Evolutionary conservation across 352 stramenopile species (phyloP), one percentile per base, ranked within the genome.

Genomic region (Globisporangium spinosum): DNA sequence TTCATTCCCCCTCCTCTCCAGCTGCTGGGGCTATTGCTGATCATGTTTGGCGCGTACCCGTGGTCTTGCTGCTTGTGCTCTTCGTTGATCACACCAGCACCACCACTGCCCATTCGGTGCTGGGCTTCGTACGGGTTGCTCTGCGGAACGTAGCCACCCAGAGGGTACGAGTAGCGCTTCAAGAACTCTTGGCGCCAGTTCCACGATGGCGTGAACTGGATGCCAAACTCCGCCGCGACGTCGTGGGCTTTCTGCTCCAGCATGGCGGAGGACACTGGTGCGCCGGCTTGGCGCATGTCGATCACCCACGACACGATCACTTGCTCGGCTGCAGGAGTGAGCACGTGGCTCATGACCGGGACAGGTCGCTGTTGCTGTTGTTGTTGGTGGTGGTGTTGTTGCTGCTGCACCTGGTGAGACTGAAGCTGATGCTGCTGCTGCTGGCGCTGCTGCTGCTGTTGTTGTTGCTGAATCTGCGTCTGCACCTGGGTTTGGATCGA

Each of bases 161-260:
- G 57, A n/a, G 65, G 47, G 34, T 70, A 70, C 22, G 57, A 49
- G 65, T 61, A 70, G 57, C 65, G 65, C 57, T 70, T 70, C n/a
- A 70, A 23, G 34, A 70, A 70, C 27, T 65, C 65, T 29, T 65
- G 56, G 23, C 65, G 65, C 65, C 65, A 70, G 47, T 70, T 47
- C 65, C 65, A 70, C 29, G 65, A 64, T 15, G 65, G 57, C 22
- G 47, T 45, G 57, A 70, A 70, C 57, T 29, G 32, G 32, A 70
- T 53, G 4, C 58, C 58, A 64, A 65, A 59, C 27, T 65, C 65
- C 13, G 65, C 57, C 3, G 65, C 57, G 15, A 70, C 43, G 25
- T 59, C 65, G 15, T 22, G 65, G 3, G 65, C 65, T 29, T 70
- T 70, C 12, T 65, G 57, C 34, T 70, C 65, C 15, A 70, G 65